phyloP scores from a whole-genome alignment of 139 green algal genomes.

The Chlorella sp. region DNA sequence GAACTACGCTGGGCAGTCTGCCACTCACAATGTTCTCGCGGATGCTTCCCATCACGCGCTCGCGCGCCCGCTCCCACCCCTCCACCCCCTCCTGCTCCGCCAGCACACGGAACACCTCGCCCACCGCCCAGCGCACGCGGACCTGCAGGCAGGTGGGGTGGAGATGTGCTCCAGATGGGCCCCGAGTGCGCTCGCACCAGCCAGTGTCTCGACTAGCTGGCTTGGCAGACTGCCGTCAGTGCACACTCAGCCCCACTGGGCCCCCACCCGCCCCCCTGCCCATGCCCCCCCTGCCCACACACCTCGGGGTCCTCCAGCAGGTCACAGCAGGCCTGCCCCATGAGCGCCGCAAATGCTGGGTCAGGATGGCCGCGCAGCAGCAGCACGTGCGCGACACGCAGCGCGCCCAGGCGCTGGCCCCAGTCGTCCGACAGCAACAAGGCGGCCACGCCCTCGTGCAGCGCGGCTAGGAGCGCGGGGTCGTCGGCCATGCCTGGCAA shows the following conservation, averaged over 20 bases:
- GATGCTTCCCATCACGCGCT: constrained; percentile 66
- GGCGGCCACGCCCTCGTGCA: no score
- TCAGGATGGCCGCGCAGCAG: constrained; percentile 14
- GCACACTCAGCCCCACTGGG: no score
- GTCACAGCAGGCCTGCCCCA: constrained; percentile 6
- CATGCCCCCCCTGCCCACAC: no score
- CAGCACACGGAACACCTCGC: constrained; percentile 55
- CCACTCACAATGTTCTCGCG: constrained; percentile 60
- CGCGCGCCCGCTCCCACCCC: constrained; percentile 43
- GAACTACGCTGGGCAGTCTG: neutral
- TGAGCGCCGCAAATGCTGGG: constrained; percentile 1
- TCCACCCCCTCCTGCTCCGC: constrained; percentile 36
- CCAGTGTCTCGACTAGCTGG: no score
- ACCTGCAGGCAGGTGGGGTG: no score
- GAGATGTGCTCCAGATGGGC: no score
- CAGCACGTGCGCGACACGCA: constrained; percentile 44
- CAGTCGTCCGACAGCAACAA: constrained; percentile 43
- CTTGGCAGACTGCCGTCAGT: no score
- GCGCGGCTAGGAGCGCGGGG: no score
- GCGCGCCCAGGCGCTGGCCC: constrained; percentile 54
- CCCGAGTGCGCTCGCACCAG: no score
- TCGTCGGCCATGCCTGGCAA: no score
- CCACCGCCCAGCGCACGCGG: constrained; percentile 67
- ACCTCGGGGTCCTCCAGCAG: constrained; percentile 23
- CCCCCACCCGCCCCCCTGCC: no score